Percentiles rank a stretch among this genome's conserved stretches.
These are phyloP conservation scores for Metschnikowia lochheadii DNA, from an alignment of 805 yeast species.

Conservation along the genomic window DNA sequence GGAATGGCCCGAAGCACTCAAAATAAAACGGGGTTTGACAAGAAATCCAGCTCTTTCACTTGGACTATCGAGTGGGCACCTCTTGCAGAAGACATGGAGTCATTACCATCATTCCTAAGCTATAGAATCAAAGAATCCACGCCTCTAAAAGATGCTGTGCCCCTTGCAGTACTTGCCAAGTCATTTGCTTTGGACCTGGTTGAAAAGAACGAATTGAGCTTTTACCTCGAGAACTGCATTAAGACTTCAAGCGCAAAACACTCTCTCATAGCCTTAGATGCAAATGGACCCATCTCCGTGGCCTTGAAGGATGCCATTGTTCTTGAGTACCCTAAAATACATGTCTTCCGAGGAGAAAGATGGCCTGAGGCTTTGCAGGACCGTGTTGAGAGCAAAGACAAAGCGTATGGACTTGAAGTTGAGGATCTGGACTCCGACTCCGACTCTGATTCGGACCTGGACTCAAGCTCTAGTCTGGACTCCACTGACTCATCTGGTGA, in stretches of 20 bases:
- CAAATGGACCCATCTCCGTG: slow-evolving; percentile 39
- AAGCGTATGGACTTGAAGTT: slow-evolving; percentile 6
- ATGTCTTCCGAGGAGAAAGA: slow-evolving; percentile 27
- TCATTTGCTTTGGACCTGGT: slow-evolving; percentile 11
- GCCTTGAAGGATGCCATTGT: slow-evolving; percentile 55
- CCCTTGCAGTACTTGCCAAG: slow-evolving; percentile 30
- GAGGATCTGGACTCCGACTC: slow-evolving; percentile 1
- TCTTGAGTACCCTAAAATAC: slow-evolving; percentile 74
- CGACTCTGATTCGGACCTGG: slow-evolving; percentile 6
- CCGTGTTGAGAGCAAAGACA: slow-evolving; percentile 22
- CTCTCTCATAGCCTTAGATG: slow-evolving; percentile 37
- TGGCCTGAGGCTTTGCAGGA: slow-evolving; percentile 20
- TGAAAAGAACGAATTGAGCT: slow-evolving; percentile 25
- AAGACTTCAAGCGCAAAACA: slow-evolving; percentile 7
- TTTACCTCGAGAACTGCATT: slow-evolving; percentile 34
- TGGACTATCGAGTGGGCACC: slow-evolving; percentile 82
- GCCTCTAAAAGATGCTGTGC: slow-evolving; percentile 37
- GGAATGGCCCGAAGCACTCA: slow-evolving; percentile 68
- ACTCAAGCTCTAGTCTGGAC: slow-evolving; percentile 6
- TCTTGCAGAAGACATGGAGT: slow-evolving; percentile 26
- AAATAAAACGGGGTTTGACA: slow-evolving; percentile 71
- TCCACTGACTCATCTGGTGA: slow-evolving; percentile 12
- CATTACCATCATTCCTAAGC: slow-evolving; percentile 36
- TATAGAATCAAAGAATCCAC: slow-evolving; percentile 39
- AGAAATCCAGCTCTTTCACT: slow-evolving; percentile 51